phyloP scores from a whole-genome alignment of 148 eudicot species.

The Dysphania ambrosioides region DNA sequence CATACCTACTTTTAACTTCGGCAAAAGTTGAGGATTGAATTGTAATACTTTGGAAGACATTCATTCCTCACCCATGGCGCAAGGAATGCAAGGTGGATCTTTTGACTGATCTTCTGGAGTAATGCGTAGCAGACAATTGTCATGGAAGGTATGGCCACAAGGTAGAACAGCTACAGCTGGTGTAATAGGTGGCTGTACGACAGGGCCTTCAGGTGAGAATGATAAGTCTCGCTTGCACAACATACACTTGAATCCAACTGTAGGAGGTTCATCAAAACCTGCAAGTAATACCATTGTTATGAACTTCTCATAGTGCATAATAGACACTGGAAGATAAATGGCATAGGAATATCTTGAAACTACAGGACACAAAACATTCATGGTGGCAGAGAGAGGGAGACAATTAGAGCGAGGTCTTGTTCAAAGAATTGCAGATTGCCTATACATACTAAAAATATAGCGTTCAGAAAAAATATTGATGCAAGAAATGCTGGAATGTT shows the following conservation, averaged over 20 bases:
- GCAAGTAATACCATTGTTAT: slow-evolving; percentile 17
- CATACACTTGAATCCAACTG: slow-evolving; percentile 46
- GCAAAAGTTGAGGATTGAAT: slow-evolving; percentile 9
- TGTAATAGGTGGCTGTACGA: slow-evolving; percentile 35
- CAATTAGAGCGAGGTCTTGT: neutral
- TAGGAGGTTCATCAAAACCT: slow-evolving; percentile 35
- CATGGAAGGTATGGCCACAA: slow-evolving; percentile 70
- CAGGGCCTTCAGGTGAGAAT: slow-evolving; percentile 53
- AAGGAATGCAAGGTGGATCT: slow-evolving; percentile 76
- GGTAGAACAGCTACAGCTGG: slow-evolving; percentile 57
- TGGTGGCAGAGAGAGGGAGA: neutral
- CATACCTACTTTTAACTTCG: neutral
- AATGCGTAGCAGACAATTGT: slow-evolving; percentile 52
- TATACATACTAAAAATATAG: too few species aligned
- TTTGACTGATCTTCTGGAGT: slow-evolving; percentile 49
- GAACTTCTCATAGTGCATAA: neutral
- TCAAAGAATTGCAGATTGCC: neutral
- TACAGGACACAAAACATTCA: neutral
- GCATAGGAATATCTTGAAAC: neutral
- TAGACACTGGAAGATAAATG: neutral
- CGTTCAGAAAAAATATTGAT: too few species aligned
- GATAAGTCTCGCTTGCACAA: slow-evolving; percentile 71
- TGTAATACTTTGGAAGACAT: neutral
- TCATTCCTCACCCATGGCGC: slow-evolving; percentile 54
- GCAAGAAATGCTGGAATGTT: too few species aligned